A percentile compares a stretch with the other conserved stretches of the same genome.
Conservation (phyloP, 805 yeast species). For the Starmerella powellii region DNA sequence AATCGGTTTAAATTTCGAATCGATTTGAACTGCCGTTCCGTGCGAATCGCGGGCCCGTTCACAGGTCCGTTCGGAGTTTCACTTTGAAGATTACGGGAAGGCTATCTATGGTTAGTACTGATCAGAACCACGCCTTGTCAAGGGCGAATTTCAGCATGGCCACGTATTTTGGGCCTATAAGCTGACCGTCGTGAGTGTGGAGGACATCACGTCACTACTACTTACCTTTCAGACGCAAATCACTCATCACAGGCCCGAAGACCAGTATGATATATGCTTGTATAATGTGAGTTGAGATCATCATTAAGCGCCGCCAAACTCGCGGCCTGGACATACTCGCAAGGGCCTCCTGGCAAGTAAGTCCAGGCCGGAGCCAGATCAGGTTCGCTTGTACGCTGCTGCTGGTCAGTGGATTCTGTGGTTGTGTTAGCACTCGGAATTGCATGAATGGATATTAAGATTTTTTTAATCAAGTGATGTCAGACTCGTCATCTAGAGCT, state of each 20-base stretch:
- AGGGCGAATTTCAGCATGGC: slow-evolving; percentile 70
- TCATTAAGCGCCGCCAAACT: slow-evolving; percentile 32
- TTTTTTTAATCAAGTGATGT: slow-evolving; percentile 81
- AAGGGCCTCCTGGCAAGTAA: slow-evolving; percentile 10
- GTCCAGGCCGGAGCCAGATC: neutral
- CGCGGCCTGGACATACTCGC: slow-evolving; percentile 5
- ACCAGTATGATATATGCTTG: slow-evolving; percentile 98
- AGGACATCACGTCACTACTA: slow-evolving; percentile 38
- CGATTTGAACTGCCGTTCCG: too few relatives aligned
- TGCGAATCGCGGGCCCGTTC: too few relatives aligned
- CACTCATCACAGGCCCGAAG: slow-evolving; percentile 44
- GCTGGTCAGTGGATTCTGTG: too few relatives aligned
- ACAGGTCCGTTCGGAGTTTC: too few relatives aligned
- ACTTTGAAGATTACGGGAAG: too few relatives aligned
- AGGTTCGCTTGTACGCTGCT: too few relatives aligned
- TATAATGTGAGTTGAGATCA: slow-evolving; percentile 64
- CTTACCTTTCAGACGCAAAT: slow-evolving; percentile 42
- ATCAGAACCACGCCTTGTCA: slow-evolving; percentile 69
- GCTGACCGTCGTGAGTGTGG: slow-evolving; percentile 60
- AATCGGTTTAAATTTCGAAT: too few relatives aligned
- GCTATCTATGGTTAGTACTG: slow-evolving; percentile 21
- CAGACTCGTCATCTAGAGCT: slow-evolving; percentile 96
- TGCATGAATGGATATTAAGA: slow-evolving; percentile 89
- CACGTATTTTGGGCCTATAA: slow-evolving; percentile 43
- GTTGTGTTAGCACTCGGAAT: slow-evolving; percentile 41